Conservation (phyloP, 345 rosid genomes). For the Arabidopsis arenosa region DNA sequence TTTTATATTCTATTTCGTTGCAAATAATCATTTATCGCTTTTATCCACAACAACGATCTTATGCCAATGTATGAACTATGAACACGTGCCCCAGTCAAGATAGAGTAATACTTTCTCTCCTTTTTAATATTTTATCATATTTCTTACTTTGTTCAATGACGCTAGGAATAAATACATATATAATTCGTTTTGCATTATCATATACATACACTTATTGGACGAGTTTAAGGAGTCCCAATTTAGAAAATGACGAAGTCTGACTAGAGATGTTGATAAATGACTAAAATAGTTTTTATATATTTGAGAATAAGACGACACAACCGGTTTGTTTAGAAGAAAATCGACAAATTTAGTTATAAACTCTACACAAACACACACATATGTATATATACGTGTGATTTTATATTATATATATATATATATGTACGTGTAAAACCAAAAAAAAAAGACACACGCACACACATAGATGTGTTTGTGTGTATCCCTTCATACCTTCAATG, state of each 20-base stretch:
- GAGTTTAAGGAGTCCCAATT: not conserved
- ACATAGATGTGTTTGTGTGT: not conserved
- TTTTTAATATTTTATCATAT: not conserved
- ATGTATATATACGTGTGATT: too few relatives aligned
- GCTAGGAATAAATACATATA: not conserved
- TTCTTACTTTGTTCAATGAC: conserved; percentile 5
- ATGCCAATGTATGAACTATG: conserved; percentile 30
- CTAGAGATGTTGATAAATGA: not conserved
- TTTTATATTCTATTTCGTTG: conserved; percentile 25
- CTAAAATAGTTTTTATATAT: too few relatives aligned
- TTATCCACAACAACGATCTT: conserved; percentile 33
- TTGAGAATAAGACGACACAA: not conserved
- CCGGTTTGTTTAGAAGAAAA: not conserved
- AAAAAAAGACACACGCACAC: not conserved
- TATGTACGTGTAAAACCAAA: not conserved
- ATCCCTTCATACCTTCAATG: not conserved
- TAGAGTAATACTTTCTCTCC: not conserved
- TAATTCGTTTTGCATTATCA: not conserved
- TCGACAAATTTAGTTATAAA: not conserved
- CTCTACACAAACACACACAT: not conserved
- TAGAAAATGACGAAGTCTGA: not conserved
- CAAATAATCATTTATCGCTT: conserved; percentile 16
- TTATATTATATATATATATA: not conserved
- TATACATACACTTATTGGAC: conserved; percentile 1
- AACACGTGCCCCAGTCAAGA: conserved; percentile 41